Percentiles rank a stretch among this genome's conserved stretches.
Conservation (phyloP, 176 grass and related monocot genomes). For the Triticum urartu region DNA sequence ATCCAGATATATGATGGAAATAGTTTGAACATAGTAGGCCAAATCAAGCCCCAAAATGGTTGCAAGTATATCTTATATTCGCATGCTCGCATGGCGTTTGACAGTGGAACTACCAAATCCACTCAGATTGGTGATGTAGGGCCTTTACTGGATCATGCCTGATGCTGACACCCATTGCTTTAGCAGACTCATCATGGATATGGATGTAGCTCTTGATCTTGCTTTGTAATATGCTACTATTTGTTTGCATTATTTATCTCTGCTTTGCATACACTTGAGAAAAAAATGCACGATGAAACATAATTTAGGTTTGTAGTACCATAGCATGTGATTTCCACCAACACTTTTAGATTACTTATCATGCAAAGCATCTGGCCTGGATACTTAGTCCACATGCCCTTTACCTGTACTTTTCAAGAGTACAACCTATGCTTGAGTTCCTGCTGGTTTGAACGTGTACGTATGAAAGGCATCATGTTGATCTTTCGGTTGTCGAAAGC, state of each 20-base stretch:
- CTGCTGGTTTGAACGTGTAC: slow-evolving; percentile 14
- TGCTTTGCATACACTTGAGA: not conserved
- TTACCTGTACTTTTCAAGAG: not conserved
- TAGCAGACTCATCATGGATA: slow-evolving; percentile 9
- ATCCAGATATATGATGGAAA: slow-evolving; percentile 23
- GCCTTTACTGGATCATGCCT: slow-evolving; percentile 28
- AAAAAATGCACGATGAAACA: not conserved
- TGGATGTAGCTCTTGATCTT: slow-evolving; percentile 1
- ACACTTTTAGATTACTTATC: not conserved
- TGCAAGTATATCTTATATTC: slow-evolving; percentile 1
- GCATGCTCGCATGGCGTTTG: not conserved
- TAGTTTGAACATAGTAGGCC: not conserved
- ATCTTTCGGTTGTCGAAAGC: slow-evolving; percentile 14
- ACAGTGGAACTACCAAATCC: slow-evolving; percentile 30
- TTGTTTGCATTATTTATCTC: not conserved
- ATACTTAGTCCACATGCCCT: not conserved
- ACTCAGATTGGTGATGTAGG: slow-evolving; percentile 25
- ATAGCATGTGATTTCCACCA: slow-evolving; percentile 1
- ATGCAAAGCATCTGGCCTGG: not conserved
- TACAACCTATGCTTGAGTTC: not conserved
- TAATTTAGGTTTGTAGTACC: not conserved
- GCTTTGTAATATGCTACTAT: not conserved
- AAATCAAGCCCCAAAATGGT: slow-evolving; percentile 11
- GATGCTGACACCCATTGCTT: slow-evolving; percentile 30
- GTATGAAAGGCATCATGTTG: slow-evolving; percentile 18